phyloP scores from a whole-genome alignment of 2,329 filamentous ascomycete genomes.

The Fusarium nodosum region DNA sequence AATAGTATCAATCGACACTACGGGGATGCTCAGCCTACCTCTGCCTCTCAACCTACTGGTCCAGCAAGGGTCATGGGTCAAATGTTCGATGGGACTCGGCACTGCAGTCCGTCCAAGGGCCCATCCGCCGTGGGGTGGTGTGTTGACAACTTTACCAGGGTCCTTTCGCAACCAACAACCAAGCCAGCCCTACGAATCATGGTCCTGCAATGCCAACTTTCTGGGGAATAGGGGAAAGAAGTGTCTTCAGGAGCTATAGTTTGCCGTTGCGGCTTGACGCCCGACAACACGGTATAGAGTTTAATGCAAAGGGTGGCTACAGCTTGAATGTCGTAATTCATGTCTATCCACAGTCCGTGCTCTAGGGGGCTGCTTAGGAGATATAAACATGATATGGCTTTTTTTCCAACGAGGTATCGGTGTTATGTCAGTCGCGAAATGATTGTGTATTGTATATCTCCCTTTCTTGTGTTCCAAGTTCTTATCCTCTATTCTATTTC shows the following conservation, averaged over 20 bases:
- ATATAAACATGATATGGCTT: background rate
- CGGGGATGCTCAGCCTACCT: background rate
- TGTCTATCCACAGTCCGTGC: background rate
- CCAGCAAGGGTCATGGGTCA: background rate
- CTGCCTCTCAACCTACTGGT: too few species aligned
- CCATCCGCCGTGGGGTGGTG: slow-evolving; percentile 1
- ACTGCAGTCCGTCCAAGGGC: slow-evolving; percentile 3
- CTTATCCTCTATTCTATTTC: background rate
- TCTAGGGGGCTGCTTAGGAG: background rate
- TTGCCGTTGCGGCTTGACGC: slow-evolving; percentile 13
- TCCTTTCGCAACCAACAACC: background rate
- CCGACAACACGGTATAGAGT: background rate
- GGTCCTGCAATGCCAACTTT: background rate
- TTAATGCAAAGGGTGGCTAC: background rate
- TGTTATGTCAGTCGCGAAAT: background rate
- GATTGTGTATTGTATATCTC: background rate
- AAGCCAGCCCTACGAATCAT: slow-evolving; percentile 3
- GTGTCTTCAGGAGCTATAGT: background rate
- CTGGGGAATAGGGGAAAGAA: background rate
- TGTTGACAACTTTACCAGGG: background rate
- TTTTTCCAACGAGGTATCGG: background rate
- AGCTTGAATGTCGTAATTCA: background rate
- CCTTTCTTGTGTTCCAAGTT: background rate
- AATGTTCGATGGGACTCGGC: background rate
- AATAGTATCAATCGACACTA: background rate